Conservation (phyloP, 2,329 filamentous ascomycete genomes). For the Coniosporium tulheliwenetii region DNA sequence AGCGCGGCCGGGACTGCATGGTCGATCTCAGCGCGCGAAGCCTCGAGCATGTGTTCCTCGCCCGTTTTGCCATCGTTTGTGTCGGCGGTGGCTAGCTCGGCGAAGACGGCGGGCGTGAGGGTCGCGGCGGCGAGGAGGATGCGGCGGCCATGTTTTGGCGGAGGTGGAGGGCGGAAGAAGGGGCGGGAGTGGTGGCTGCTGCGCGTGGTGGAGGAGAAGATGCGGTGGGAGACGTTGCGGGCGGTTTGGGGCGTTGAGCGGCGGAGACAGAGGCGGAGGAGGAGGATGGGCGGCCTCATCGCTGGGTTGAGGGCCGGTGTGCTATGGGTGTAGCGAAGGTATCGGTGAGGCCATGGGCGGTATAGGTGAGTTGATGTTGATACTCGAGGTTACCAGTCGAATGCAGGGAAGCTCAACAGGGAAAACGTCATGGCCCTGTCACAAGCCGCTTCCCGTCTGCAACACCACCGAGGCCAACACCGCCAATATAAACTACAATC, state of each 20-base stretch:
- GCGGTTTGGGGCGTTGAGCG: conserved; percentile 1
- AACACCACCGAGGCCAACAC: no score
- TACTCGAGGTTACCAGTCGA: background rate
- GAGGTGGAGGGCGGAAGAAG: conserved; percentile 4
- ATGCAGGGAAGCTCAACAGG: background rate
- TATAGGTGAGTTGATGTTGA: background rate
- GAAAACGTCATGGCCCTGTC: no score
- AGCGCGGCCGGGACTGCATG: conserved; percentile 51
- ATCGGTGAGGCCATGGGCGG: background rate
- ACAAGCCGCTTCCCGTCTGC: no score
- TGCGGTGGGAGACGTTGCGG: conserved; percentile 1
- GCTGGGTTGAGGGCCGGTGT: conserved; percentile 10
- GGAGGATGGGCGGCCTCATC: conserved; percentile 4
- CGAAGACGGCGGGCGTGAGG: conserved; percentile 42
- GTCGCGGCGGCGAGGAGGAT: conserved; percentile 21
- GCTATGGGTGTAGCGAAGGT: conserved; percentile 1
- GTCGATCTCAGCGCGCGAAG: conserved; percentile 60
- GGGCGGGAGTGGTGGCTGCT: background rate
- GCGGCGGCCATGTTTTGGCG: conserved; percentile 15
- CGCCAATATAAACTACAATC: background rate
- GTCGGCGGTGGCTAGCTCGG: conserved; percentile 34
- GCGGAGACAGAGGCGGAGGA: background rate
- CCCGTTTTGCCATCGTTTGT: conserved; percentile 44
- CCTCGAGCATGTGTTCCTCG: conserved; percentile 76
- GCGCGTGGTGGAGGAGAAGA: conserved; percentile 1